phyloP scores from a whole-genome alignment of 305 asterid genomes.

The Petunia hybrid region DNA sequence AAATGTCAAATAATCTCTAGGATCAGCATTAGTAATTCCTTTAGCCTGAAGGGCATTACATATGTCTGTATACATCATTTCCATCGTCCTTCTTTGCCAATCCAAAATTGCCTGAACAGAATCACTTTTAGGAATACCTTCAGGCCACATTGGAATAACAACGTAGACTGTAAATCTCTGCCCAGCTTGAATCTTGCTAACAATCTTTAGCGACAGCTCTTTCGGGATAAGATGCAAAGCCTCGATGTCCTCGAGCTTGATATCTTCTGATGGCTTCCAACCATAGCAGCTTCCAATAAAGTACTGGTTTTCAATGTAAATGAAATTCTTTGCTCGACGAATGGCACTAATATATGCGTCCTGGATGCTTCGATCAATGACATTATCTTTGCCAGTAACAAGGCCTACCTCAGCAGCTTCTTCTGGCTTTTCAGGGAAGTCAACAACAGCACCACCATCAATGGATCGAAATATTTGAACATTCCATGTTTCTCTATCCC shows the following conservation, averaged over 20 bases:
- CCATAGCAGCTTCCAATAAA: constrained; percentile 84
- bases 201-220: constrained; percentile 80
- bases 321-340: constrained; percentile 75
- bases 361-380: constrained; percentile 83
- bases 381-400: constrained; percentile 65
- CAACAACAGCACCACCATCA: constrained; percentile 70
- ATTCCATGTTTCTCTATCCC: constrained; percentile 70
- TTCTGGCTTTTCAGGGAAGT: constrained; percentile 58
- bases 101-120: constrained; percentile 88
- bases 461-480: constrained; percentile 88
- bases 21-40: constrained; percentile 57
- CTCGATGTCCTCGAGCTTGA: constrained; percentile 57
- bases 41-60: constrained; percentile 53
- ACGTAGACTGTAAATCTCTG: constrained; percentile 75
- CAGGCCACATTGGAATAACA: constrained; percentile 97
- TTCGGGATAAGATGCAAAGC: constrained; percentile 78
- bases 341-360: constrained; percentile 85
- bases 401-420: constrained; percentile 59
- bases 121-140: constrained; percentile 76
- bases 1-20: constrained; percentile 74
- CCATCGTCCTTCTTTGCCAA: constrained; percentile 95
- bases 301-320: constrained; percentile 89
- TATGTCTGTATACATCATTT: constrained; percentile 86
- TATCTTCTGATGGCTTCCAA: constrained; percentile 53
- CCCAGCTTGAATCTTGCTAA: constrained; percentile 67